Conservation (phyloP, 129 eudicot species). For the Scalesia atractyloides region DNA sequence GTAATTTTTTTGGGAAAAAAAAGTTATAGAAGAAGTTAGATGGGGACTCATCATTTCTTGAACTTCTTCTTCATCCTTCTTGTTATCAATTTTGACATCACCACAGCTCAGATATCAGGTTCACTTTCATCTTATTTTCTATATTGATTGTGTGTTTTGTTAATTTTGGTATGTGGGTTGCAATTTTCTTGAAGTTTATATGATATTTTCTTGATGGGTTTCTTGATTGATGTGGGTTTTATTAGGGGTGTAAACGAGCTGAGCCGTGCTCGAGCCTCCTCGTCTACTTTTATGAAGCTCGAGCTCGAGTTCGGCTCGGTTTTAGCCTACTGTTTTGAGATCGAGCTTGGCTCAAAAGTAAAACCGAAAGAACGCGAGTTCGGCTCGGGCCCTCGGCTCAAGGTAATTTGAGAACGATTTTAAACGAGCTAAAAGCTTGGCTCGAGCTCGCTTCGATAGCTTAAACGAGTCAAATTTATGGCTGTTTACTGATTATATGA, state of each 20-base stretch:
- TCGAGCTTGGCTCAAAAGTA: too few species aligned
- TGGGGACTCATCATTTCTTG: conserved; percentile 41
- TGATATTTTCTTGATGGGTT: not conserved
- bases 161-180: conserved; percentile 10
- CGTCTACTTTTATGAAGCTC: too few species aligned
- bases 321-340: too few species aligned
- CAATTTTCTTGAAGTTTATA: not conserved
- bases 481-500: not conserved
- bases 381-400: too few species aligned
- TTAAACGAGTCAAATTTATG: too few species aligned
- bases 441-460: too few species aligned
- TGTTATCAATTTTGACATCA: conserved; percentile 39
- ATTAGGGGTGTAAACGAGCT: not conserved
- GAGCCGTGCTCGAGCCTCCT: too few species aligned
- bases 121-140: not conserved
- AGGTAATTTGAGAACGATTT: too few species aligned
- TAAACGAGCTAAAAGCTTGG: too few species aligned
- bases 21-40: conserved; percentile 35
- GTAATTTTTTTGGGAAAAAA: not conserved
- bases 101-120: conserved; percentile 83
- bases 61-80: conserved; percentile 32
- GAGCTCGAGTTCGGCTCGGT: too few species aligned
- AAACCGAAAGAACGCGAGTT: too few species aligned
- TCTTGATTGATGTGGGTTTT: conserved; percentile 9
- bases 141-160: not conserved